phyloP scores from a whole-genome alignment of 805 yeast species.

The Metschnikowia proteae region DNA sequence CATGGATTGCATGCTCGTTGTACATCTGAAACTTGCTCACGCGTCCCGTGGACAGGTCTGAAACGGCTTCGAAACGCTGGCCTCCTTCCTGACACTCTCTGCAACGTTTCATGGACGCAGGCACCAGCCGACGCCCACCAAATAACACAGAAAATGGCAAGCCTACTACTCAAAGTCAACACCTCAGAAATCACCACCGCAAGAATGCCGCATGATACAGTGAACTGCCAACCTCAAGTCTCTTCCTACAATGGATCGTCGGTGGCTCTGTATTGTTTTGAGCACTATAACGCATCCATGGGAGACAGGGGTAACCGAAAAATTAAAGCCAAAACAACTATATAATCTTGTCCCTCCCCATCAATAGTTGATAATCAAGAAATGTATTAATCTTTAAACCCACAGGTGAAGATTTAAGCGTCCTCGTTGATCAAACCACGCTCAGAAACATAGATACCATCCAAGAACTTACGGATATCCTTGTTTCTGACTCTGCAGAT shows the following conservation, averaged over 20 bases:
- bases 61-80: no score
- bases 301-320: slow-evolving; percentile 20
- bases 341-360: slow-evolving; percentile 20
- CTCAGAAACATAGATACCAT: slow-evolving; percentile 99
- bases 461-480: slow-evolving; percentile 99
- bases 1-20: no score
- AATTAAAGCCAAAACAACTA: slow-evolving; percentile 18
- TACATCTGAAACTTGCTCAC: no score
- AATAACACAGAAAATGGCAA: not conserved
- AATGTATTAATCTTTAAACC: slow-evolving; percentile 22
- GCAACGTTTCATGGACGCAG: not conserved
- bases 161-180: slow-evolving; percentile 2
- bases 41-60: no score
- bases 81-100: not conserved
- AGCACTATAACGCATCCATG: slow-evolving; percentile 40
- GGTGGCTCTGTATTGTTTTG: slow-evolving; percentile 44
- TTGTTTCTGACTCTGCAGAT: slow-evolving; percentile 98
- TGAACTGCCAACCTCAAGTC: slow-evolving; percentile 11
- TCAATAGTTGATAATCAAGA: slow-evolving; percentile 16
- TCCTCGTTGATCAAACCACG: slow-evolving; percentile 84
- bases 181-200: not conserved
- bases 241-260: slow-evolving; percentile 34
- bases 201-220: slow-evolving; percentile 1
- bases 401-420: slow-evolving; percentile 10
- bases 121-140: slow-evolving; percentile 5